These are phyloP conservation scores for Fusarium verrucosum DNA, from an alignment of 2,329 filamentous ascomycete species.

Conservation along the genomic window DNA sequence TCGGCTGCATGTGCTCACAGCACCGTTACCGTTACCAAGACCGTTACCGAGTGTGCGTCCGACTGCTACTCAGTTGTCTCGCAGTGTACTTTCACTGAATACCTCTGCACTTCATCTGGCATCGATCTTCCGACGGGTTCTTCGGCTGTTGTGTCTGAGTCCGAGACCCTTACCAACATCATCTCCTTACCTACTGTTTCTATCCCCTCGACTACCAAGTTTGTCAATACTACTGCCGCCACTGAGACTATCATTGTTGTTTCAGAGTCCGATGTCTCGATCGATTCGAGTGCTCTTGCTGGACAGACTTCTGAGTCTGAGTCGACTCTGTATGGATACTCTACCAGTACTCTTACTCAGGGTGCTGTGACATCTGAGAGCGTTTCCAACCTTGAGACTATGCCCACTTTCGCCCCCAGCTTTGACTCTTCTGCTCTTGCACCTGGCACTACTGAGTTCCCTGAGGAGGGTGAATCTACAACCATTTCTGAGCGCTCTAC, in stretches of 20 bases:
- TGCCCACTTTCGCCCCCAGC: constrained; percentile 31
- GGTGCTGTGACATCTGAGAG: background rate
- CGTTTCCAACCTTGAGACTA: constrained; percentile 34
- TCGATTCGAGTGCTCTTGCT: constrained; percentile 21
- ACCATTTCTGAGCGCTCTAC: background rate
- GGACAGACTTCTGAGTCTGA: constrained; percentile 8
- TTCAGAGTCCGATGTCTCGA: constrained; percentile 3
- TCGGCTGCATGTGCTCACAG: constrained; percentile 39
- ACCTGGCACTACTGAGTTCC: constrained; percentile 5
- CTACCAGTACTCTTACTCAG: constrained; percentile 2
- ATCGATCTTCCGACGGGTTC: constrained; percentile 9
- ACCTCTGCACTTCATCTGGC: constrained; percentile 17
- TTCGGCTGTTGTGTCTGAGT: constrained; percentile 6
- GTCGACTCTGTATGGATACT: constrained; percentile 25
- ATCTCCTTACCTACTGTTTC: constrained; percentile 21
- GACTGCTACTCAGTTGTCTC: constrained; percentile 39
- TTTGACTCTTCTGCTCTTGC: constrained; percentile 29
- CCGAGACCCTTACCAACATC: constrained; percentile 3
- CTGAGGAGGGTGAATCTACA: background rate
- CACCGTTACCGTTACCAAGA: constrained; percentile 48
- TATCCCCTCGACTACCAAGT: background rate
- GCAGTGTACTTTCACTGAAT: constrained; percentile 36
- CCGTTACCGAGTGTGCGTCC: constrained; percentile 45
- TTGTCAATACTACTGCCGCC: constrained; percentile 2
- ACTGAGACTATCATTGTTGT: background rate